Evolutionary conservation across 352 stramenopile genomes (phyloP).

Genomic region (Pythium sp.): DNA sequence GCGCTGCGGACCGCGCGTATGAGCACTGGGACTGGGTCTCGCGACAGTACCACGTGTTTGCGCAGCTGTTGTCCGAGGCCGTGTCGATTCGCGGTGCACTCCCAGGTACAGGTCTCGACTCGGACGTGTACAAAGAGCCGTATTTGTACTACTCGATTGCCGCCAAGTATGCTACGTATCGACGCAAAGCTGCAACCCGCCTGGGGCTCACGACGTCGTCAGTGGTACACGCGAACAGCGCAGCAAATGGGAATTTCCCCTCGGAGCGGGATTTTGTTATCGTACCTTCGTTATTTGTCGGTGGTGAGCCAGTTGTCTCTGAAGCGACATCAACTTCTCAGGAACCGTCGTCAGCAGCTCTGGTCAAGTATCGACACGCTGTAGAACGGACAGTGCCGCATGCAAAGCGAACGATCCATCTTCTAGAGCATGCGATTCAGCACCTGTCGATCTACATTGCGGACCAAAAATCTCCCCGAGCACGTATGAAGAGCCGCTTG

Average conservation of each 20-base stretch:
- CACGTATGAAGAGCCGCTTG: conserved; percentile 72
- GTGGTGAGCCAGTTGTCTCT: conserved; percentile 63
- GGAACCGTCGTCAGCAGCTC: conserved; percentile 48
- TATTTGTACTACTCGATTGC: conserved; percentile 86
- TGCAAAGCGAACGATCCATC: conserved; percentile 64
- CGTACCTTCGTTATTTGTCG: conserved; percentile 68
- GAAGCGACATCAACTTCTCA: conserved; percentile 32
- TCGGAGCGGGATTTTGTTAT: conserved; percentile 63
- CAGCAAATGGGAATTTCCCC: conserved; percentile 21
- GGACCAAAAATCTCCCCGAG: conserved; percentile 59
- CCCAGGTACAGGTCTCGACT: conserved; percentile 55
- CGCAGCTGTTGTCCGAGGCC: conserved; percentile 73
- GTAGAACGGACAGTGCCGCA: conserved; percentile 62
- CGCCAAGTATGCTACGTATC: conserved; percentile 80
- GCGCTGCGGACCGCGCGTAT: conserved; percentile 55
- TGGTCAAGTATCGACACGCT: conserved; percentile 66
- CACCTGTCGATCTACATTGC: conserved; percentile 67
- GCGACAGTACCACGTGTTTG: conserved; percentile 87
- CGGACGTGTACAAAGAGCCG: conserved; percentile 82
- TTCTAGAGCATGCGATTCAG: conserved; percentile 77
- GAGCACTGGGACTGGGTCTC: conserved; percentile 86
- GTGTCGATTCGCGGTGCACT: conserved; percentile 64
- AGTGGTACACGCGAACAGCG: background rate
- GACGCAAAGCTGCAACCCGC: conserved; percentile 60
- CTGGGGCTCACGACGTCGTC: conserved; percentile 40